Base-by-base conservation (phyloP, 352 stramenopile species). In the Globisporangium sylvaticum region DNA sequence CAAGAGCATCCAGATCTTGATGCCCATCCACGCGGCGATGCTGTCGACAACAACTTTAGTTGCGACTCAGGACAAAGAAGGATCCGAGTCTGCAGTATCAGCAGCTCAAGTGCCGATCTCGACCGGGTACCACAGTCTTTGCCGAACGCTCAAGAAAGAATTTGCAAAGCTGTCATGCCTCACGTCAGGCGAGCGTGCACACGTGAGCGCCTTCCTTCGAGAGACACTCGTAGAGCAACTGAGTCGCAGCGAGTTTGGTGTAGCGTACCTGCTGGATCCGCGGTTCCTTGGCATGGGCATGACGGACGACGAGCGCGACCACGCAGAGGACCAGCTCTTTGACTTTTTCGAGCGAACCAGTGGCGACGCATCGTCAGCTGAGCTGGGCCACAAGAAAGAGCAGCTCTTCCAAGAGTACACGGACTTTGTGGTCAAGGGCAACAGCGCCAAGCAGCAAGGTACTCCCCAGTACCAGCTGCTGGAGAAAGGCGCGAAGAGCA, bases 281-380 rank as follows among this genome's bases (percentile, higher is more conserved):
- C 66, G 58, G 1, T 71, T 63, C 48, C 20, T 71, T 2, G 69
- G 69, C n/a, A 61, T 58, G 1, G 65, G 58, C 1, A 48, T 74
- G 58, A 62, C 27, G 22, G 37, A 34, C 18, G 44, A 81, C 20
- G 69, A 77, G 25, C 72, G 75, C 24, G 75, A 81, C 42, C 69
- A 62, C 61, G 63, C 77, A 15, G 75, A 81, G 42, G 72, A 81
- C 37, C 34, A 67, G 9, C 67, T 81, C 32, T 79, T 74, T 55
- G 59, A 68, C 20, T 62, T 64, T 22, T 71, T 74, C 34, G 32
- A 44, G 18, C 34, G 62, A 0, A 18, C 62, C 20, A 10, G 9
- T 10, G 18, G 8, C 20, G 22, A 27, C 2, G 27, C 27, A 12
- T 18, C 25, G 34, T 24, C 20, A 60, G 55, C 9, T 22, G 62